These are phyloP conservation scores for Hypholoma fasciculare DNA, from an alignment of 768 basidiomycete genomes.

Conservation along the genomic window DNA sequence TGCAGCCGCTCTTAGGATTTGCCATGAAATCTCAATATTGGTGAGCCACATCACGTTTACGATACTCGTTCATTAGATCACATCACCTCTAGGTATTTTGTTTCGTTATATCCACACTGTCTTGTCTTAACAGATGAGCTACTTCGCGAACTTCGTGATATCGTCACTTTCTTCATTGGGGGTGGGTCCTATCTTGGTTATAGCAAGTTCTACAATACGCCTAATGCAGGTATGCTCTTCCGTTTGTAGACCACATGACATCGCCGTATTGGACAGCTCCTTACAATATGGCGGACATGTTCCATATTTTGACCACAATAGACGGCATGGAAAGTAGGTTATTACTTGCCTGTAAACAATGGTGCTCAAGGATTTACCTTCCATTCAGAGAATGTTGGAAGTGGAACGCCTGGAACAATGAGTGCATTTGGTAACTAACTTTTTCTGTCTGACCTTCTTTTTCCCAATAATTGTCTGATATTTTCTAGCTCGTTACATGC, in stretches of 20 bases:
- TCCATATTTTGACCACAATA: slow-evolving; percentile 33
- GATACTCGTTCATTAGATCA: not conserved
- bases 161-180: slow-evolving; percentile 36
- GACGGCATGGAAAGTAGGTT: slow-evolving; percentile 36
- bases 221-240: too few relatives aligned
- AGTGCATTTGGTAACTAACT: slow-evolving; percentile 25
- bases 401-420: slow-evolving; percentile 21
- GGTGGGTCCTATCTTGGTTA: slow-evolving; percentile 19
- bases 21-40: slow-evolving; percentile 43
- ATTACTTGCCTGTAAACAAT: not conserved
- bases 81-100: slow-evolving; percentile 30
- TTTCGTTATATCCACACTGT: slow-evolving; percentile 33
- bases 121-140: slow-evolving; percentile 22
- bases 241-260: slow-evolving; percentile 34
- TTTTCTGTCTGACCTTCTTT: not conserved
- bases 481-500: slow-evolving; percentile 41
- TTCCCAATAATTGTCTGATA: not conserved
- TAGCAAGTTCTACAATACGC: too few relatives aligned
- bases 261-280: slow-evolving; percentile 40
- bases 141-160: slow-evolving; percentile 36
- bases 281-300: slow-evolving; percentile 33
- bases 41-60: slow-evolving; percentile 18
- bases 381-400: slow-evolving; percentile 26
- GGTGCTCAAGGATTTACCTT: not conserved
- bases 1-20: slow-evolving; percentile 25